Base-by-base conservation (phyloP, 2,329 filamentous ascomycete genomes). In the Ophiognomonia clavigignenti-juglandacearum region DNA sequence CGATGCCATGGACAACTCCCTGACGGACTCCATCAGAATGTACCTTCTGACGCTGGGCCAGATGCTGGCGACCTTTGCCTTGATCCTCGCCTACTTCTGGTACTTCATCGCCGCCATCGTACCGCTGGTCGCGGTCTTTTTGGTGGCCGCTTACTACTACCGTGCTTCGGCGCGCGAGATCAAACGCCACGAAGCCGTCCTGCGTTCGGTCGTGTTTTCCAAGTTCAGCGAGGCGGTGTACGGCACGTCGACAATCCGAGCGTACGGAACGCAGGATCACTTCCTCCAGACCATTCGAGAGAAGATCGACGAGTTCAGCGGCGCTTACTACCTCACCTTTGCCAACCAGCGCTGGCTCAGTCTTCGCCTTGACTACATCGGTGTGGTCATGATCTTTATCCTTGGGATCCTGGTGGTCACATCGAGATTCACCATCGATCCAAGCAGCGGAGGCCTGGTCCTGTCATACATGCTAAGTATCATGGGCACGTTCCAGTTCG, bases 401-500 rank as follows among this genome's bases (percentile, higher is more conserved):
- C 88, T 86, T 1, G 89, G 88, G 41, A 91, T 97, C 50, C 72
- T 98, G 16, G 91, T 97, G 27, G 88, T 96, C 23, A 96, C 92
- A 0, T 91, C 87, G 20, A 84, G 91, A 16, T 96, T 96, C 70
- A 80, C 78, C 52, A 88, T 96, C 51, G 74, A 83, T 34, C 92
- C 92, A 1, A 90, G 87, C 41, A 95, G 88, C 47, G 85, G 82
- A 37, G 93, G 93, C 18, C 72, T 97, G 32, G 90, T 97, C 0
- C 75, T 98, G 18, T 93, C 87, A 39, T 97, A 97, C 65, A 95
- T 97, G 60, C 76, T 98, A 16, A 80, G 85, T 13, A 95, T 96
- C 59, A 90, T 95, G 16, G 88, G 95, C 64, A 90, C 96, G 86
- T 85, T 97, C 54, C 92, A 96, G 62, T 96, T 96, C 65, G 92